Evolutionary conservation across 2,329 filamentous ascomycete species (phyloP), one percentile per base, ranked within the genome.

Genomic region (Magnaporthiopsis rhizophila): DNA sequence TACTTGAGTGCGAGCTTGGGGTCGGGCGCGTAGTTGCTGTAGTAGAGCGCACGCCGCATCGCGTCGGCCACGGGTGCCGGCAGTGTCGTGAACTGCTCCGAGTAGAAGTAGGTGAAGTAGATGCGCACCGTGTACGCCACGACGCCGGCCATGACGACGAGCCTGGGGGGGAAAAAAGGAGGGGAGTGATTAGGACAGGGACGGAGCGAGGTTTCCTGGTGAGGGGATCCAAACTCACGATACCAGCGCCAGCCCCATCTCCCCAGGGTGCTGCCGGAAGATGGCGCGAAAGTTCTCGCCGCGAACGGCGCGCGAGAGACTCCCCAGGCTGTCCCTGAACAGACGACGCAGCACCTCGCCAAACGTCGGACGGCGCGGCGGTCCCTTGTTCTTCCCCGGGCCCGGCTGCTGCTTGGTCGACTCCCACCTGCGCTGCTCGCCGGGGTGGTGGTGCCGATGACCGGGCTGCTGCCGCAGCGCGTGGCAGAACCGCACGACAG

Each of bases 31-130:
- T 89, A 85, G 71, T 95, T 93, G 68, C 88, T 91, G 76, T 91
- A 96, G 78, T 94, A 97, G 32, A 98, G 79, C 0, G 92, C 95
- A 69, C 88, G 86, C 38, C 95, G 90, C 60, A 99, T 81, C 66
- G 90, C 87, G 70, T 89, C 88, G 12, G 90, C 90, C 45, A 94
- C 86, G 1, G 86, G 81, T 58, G 89, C 85, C 2, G 91, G 91
- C 72, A 82, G 86, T 65, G 76, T 78, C 62, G 82, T 85, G 69
- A 86, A 84, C 65, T 85, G 79, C 34, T 76, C 72, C 63, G 81
- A 78, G 70, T 85, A 81, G 72, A 86, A 86, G 68, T 83, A 83
- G 68, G 76, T 76, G 67, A 83, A 81, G 74, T 85, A 86, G 61
- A 80, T 72, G 66, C 75, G 76, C 50, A 74, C 67, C 30, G 76